phyloP scores from a whole-genome alignment of 305 asterid species.

The Rubia occidens region DNA sequence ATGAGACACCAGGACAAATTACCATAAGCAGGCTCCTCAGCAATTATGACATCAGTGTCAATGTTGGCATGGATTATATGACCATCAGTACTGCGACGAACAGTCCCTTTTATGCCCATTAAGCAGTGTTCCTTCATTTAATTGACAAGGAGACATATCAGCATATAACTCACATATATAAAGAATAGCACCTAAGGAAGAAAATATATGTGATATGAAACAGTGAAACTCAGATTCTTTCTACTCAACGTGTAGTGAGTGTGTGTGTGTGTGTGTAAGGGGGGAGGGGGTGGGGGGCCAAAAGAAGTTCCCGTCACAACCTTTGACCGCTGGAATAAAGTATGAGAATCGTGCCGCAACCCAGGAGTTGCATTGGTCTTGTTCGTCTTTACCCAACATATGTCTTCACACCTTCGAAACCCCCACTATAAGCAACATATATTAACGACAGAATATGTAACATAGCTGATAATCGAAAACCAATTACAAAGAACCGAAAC shows the following conservation, averaged over 20 bases:
- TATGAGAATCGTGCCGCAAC: slow-evolving; percentile 93
- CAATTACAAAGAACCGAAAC: slow-evolving; percentile 4
- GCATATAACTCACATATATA: background rate
- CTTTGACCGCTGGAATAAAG: slow-evolving; percentile 93
- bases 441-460: slow-evolving; percentile 3
- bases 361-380: slow-evolving; percentile 93
- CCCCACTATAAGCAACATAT: slow-evolving; percentile 68
- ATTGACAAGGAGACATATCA: slow-evolving; percentile 25
- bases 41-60: slow-evolving; percentile 97
- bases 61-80: slow-evolving; percentile 99
- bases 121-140: slow-evolving; percentile 83
- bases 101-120: slow-evolving; percentile 99
- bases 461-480: background rate
- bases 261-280: too few relatives aligned
- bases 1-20: slow-evolving; percentile 22
- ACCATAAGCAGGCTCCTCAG: slow-evolving; percentile 99
- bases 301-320: slow-evolving; percentile 26
- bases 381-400: slow-evolving; percentile 99
- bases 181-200: background rate
- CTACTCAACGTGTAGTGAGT: too few relatives aligned
- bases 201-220: background rate
- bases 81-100: slow-evolving; percentile 97
- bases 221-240: background rate
- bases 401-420: slow-evolving; percentile 99
- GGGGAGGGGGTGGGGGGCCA: too few relatives aligned